Base-by-base conservation (phyloP, 805 yeast genomes). In the Komagataella pseudopastoris region DNA sequence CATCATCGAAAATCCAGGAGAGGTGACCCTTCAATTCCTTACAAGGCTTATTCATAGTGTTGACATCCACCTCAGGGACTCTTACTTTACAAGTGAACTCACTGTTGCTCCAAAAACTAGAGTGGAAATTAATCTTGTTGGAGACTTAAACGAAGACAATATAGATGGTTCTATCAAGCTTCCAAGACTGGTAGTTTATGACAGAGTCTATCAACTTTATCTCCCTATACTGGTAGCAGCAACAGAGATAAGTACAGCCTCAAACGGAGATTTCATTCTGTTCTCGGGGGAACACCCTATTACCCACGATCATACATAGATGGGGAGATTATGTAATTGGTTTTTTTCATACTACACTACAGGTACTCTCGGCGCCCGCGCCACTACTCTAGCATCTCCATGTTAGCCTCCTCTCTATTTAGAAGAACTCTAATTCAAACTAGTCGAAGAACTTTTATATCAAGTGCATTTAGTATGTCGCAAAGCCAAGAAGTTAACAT, bases 1-100 rank as follows among this genome's bases (percentile, higher is more conserved):
- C 60, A 70, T 72, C 50, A 59, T 87, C 49, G 95, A 87, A 60
- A 87, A 87, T 59, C 89, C 95, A 12, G 83, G 95, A 0, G 72
- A 84, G 2, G 70, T 83, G 47, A 74, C 83, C 2, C 79, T 88
- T 56, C 78, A 80, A 8, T 88, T 85, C 54, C 58, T 64, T 23
- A 59, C 63, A 1, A 51, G 66, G 6, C 52, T 65, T 17, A 50
- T 57, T 6, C 52, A 60, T 7, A 56, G 59, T 45, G 63, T 55
- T 24, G 54, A 59, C 8, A 30, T 30, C 3, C n/a, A 30, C 39
- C 39, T 30, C 39, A 12, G 39, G 14, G 39, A 30, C 1, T 6
- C 39, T 14, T 30, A 30, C 14, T 54, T 65, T 57, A 54, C 53
- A 44, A 56, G 63, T 22, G 68, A 56, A 22, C 68, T 76, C 53